phyloP scores from a whole-genome alignment of 305 asterid genomes.

The Caryopteris hybrid region DNA sequence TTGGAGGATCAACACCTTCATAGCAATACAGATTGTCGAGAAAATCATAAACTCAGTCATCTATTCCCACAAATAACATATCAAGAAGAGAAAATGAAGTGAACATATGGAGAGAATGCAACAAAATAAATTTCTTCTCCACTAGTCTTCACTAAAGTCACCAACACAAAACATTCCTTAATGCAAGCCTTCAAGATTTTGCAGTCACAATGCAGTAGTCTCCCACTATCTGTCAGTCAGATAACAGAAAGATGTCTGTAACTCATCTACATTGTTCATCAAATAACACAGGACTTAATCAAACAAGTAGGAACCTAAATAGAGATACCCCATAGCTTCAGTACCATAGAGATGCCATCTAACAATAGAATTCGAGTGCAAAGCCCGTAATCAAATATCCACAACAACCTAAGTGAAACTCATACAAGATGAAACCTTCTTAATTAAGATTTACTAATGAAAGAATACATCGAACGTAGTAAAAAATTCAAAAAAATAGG shows the following conservation, averaged over 20 bases:
- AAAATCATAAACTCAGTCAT: not conserved
- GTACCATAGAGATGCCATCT: not conserved
- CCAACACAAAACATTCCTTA: not conserved
- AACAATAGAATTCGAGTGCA: not conserved
- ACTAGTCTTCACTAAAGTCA: not conserved
- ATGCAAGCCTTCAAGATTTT: not conserved
- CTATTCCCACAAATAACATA: not conserved
- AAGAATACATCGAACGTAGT: not conserved
- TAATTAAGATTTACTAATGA: not conserved
- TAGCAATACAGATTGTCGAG: not conserved
- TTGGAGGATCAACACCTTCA: not conserved
- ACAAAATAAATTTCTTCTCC: not conserved
- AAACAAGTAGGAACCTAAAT: not conserved
- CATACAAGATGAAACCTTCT: not conserved
- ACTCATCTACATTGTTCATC: not conserved
- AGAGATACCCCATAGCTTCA: not conserved
- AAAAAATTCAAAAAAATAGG: not conserved
- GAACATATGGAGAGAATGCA: not conserved
- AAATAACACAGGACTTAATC: not conserved
- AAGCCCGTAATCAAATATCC: not conserved
- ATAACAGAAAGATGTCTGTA: not conserved
- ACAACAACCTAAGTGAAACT: not conserved
- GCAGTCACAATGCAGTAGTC: not conserved
- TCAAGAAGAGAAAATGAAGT: not conserved
- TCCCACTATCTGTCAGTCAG: not conserved